Conservation (phyloP, 345 rosid genomes). For the Zanthoxylum bungeanum region DNA sequence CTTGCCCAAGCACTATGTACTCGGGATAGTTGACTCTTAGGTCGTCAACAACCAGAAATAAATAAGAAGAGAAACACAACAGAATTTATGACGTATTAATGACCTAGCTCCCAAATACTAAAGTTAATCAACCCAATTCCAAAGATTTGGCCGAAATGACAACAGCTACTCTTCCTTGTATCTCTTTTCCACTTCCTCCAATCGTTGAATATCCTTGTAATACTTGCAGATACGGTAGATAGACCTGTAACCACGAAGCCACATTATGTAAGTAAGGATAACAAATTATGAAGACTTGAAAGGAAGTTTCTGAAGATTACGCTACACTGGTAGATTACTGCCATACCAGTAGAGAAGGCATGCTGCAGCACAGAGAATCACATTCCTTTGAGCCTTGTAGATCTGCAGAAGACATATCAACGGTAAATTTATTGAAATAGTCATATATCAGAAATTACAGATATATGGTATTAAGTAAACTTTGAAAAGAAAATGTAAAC, state of each 20-base stretch:
- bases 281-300: not conserved
- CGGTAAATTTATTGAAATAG: not conserved
- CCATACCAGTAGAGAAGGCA: conserved; percentile 60
- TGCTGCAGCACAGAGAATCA: conserved; percentile 69
- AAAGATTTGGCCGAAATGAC: not conserved
- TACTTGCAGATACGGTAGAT: conserved; percentile 74
- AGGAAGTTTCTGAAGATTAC: conserved; percentile 7
- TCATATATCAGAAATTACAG: not conserved
- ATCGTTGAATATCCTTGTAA: conserved; percentile 60
- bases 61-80: too few species aligned
- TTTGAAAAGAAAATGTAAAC: not conserved
- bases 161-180: conserved; percentile 51
- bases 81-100: too few species aligned
- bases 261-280: not conserved
- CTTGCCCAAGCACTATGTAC: too few species aligned
- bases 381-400: conserved; percentile 86
- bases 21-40: too few species aligned
- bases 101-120: too few species aligned
- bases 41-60: too few species aligned
- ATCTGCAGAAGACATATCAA: conserved; percentile 44
- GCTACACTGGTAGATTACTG: not conserved
- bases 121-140: too few species aligned
- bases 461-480: not conserved
- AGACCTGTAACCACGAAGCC: conserved; percentile 52
- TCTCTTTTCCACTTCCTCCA: conserved; percentile 81